Base-by-base conservation (phyloP, 352 stramenopile species). In the Pythium plurisporium region DNA sequence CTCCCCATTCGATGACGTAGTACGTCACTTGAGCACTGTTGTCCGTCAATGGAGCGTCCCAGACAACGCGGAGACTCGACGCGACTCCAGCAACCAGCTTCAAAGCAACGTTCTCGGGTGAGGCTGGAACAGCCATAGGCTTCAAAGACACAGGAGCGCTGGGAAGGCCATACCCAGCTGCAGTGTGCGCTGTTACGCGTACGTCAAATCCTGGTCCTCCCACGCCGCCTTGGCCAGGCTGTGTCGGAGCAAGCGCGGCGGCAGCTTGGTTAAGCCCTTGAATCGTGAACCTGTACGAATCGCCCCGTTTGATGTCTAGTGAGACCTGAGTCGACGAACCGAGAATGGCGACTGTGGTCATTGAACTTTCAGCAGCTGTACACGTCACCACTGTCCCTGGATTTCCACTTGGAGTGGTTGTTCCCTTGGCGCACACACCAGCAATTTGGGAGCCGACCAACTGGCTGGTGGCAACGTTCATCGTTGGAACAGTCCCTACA, bases 1-100 rank as follows among this genome's bases (percentile, higher is more conserved):
- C 26, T 22, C 63, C 36, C 91, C 92, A 98, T 60, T 97, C 73
- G 12, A 98, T 72, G 0, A 82, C 71, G 59, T 97, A 98, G 36
- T 85, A 57, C 14, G 83, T 87, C 20, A 98, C 59, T 11, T 71
- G 61, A 15, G 87, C 79, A 2, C 89, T 91, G 40, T 96, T 95
- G 65, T 90, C 71, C 0, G 73, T 85, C 15, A 76, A 36, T n/a
- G 95, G 94, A 9, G 72, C 59, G 36, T 85, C 76, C 93, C 94
- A 98, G 46, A 82, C 89, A 6, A 98, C 67, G 0, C 80, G 79
- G 30, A 98, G 62, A 66, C 72, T 87, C 8, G 73, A 77, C 3
- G 69, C 54, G 0, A 62, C 72, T 3, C 74, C 82, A 11, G 91
- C 80, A 15, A 97, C 87, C 22, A 97, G 72, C 7, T 77, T 76